Conservation (phyloP, 2,329 filamentous ascomycete species). For the Leptosphaerulina australis region DNA sequence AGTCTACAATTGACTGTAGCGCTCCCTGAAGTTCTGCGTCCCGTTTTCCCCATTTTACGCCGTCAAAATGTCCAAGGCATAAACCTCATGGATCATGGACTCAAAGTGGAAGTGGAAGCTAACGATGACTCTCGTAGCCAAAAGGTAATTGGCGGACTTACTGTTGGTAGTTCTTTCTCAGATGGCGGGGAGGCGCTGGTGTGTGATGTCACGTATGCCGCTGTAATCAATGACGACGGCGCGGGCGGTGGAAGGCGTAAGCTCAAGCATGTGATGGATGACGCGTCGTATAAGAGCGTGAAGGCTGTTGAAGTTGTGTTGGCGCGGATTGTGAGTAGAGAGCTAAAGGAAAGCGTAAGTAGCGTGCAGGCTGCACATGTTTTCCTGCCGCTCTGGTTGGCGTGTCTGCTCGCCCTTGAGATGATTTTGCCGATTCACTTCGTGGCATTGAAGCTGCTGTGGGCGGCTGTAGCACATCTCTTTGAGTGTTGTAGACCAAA, state of each 20-base stretch:
- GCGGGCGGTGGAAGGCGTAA: neutral
- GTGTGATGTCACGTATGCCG: neutral
- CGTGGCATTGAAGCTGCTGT: neutral
- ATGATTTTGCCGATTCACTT: neutral
- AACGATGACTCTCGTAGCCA: neutral
- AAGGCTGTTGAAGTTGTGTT: neutral
- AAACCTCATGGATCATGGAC: neutral
- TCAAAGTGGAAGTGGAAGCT: neutral
- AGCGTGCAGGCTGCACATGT: neutral
- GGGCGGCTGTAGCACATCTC: neutral
- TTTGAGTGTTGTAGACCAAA: neutral
- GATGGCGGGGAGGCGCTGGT: neutral
- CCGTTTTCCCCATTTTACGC: neutral
- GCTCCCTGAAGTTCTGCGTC: neutral
- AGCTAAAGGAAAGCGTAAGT: neutral
- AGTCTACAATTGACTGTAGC: neutral
- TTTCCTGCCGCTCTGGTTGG: neutral
- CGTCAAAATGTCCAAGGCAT: neutral
- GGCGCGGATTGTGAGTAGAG: neutral
- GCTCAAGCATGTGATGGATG: neutral
- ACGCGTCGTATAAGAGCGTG: neutral
- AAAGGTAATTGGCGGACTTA: neutral
- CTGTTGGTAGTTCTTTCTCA: neutral
- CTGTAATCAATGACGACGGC: neutral
- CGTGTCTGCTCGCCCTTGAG: neutral